Evolutionary conservation across 495 filamentous ascomycete species (phyloP).

Genomic region (Hypoxylon lienhwacheense): DNA sequence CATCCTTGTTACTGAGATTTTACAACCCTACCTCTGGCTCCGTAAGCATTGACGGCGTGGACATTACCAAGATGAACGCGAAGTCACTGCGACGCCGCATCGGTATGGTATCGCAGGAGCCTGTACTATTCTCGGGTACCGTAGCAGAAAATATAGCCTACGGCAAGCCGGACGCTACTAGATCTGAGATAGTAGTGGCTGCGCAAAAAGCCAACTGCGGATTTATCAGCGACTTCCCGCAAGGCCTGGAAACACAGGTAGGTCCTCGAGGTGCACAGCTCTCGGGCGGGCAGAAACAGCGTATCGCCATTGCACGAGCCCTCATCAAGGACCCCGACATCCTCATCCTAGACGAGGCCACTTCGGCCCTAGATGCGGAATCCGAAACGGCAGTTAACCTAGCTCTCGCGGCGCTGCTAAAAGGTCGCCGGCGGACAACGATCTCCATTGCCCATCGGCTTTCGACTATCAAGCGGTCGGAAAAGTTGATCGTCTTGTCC

Average conservation of each 20-base stretch:
- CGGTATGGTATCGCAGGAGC: constrained; percentile 92
- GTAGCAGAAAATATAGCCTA: constrained; percentile 98
- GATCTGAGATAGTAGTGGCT: constrained; percentile 79
- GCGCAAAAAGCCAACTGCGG: constrained; percentile 94
- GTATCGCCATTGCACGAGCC: constrained; percentile 94
- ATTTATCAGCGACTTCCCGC: constrained; percentile 95
- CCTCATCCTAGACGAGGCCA: constrained; percentile 92
- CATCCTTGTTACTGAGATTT: constrained; percentile 83
- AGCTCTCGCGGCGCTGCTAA: constrained; percentile 76
- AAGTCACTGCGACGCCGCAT: constrained; percentile 94
- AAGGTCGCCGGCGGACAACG: constrained; percentile 79
- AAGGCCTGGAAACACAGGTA: constrained; percentile 91
- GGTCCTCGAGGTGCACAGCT: constrained; percentile 91
- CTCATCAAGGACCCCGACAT: constrained; percentile 96
- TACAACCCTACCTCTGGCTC: constrained; percentile 78
- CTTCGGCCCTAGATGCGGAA: constrained; percentile 93
- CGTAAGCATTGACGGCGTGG: constrained; percentile 81
- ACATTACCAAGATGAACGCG: constrained; percentile 85
- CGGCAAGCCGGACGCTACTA: constrained; percentile 76
- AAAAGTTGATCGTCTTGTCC: constrained; percentile 86
- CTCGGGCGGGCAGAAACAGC: constrained; percentile 95
- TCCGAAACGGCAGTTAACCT: constrained; percentile 94
- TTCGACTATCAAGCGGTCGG: constrained; percentile 92
- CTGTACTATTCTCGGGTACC: constrained; percentile 91
- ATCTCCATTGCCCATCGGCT: constrained; percentile 96